Evolutionary conservation across 148 eudicot genomes (phyloP).

Genomic region (Salicornia ramosissima): DNA sequence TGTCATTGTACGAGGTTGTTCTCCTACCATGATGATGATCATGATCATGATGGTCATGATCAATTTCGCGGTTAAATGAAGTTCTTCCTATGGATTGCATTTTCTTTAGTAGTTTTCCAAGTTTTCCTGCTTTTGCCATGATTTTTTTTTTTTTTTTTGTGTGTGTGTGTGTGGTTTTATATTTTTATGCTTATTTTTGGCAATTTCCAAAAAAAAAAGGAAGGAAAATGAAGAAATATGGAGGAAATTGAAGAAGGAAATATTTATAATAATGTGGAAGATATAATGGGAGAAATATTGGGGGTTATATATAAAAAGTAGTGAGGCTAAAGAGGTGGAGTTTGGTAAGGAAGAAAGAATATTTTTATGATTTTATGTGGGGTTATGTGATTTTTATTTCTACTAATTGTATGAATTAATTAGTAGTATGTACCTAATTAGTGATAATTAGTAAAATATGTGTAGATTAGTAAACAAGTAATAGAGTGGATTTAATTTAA

Average conservation of each 20-base stretch:
- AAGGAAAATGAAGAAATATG: background rate
- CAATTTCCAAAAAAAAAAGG: too few relatives aligned
- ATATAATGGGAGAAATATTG: background rate
- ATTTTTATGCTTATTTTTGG: too few relatives aligned
- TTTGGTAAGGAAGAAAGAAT: slow-evolving; percentile 16
- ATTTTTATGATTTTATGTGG: slow-evolving; percentile 11
- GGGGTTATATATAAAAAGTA: slow-evolving; percentile 15
- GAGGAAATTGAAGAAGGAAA: background rate
- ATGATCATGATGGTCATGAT: background rate
- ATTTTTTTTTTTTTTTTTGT: background rate
- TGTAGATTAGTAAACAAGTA: slow-evolving; percentile 16
- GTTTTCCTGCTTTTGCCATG: slow-evolving; percentile 39
- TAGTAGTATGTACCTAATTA: slow-evolving; percentile 21
- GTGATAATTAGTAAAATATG: background rate
- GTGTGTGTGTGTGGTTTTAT: too few relatives aligned
- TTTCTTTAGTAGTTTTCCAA: slow-evolving; percentile 36
- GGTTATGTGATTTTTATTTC: background rate
- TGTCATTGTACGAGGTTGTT: too few relatives aligned
- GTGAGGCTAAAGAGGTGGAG: slow-evolving; percentile 9
- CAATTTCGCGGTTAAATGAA: slow-evolving; percentile 7
- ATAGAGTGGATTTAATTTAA: background rate
- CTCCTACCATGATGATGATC: background rate
- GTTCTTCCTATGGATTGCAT: slow-evolving; percentile 35
- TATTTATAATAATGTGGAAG: background rate
- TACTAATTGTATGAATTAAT: background rate